Conservation (phyloP, 306 rosid species). For the Arachis stenosperma region DNA sequence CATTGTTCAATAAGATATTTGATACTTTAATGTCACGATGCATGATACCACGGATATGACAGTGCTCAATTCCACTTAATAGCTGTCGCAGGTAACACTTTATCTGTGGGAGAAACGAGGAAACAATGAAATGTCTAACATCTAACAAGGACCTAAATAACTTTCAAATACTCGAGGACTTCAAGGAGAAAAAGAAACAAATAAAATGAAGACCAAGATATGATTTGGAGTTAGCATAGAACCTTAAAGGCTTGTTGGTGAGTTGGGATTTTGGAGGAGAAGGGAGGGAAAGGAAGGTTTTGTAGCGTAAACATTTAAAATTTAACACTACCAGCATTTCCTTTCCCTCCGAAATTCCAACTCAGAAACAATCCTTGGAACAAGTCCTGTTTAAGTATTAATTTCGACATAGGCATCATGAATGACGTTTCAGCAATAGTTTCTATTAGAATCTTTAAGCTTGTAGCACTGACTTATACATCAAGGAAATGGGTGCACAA, state of each 20-base stretch:
- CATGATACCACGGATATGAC: slow-evolving; percentile 91
- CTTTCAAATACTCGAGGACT: background rate
- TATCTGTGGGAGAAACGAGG: slow-evolving; percentile 45
- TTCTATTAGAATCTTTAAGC: background rate
- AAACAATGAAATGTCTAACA: background rate
- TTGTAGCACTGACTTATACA: background rate
- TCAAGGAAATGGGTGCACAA: background rate
- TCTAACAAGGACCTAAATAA: slow-evolving; percentile 15
- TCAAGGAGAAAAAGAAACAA: background rate
- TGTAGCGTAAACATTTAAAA: too few relatives aligned
- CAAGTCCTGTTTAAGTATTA: too few relatives aligned
- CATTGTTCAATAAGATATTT: slow-evolving; percentile 83
- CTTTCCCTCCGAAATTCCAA: too few relatives aligned
- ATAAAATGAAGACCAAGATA: background rate
- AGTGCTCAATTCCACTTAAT: slow-evolving; percentile 92
- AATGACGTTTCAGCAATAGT: background rate
- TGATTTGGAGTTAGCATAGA: background rate
- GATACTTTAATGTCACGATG: slow-evolving; percentile 93
- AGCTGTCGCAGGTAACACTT: slow-evolving; percentile 97
- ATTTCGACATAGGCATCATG: background rate
- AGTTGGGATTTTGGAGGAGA: too few relatives aligned
- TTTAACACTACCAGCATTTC: too few relatives aligned
- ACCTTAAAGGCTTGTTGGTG: background rate
- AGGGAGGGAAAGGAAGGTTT: too few relatives aligned
- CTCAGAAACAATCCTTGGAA: too few relatives aligned